Evolutionary conservation across 1,284 basidiomycete species (phyloP), one percentile per base, ranked within the genome.

Genomic region (Cystobasidiaceae sp.): DNA sequence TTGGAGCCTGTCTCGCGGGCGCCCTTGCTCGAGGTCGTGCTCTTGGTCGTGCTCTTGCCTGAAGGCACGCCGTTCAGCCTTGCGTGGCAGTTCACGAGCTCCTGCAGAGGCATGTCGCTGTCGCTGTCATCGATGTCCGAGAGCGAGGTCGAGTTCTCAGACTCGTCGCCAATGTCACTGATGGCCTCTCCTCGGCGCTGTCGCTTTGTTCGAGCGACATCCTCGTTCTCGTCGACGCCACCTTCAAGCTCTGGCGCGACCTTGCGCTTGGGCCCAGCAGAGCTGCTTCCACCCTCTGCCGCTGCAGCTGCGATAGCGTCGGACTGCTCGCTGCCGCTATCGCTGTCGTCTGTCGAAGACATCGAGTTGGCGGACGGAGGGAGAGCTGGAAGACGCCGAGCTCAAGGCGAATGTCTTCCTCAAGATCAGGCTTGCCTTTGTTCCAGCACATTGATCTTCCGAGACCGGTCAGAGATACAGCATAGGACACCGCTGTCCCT

Each of bases 241-340:
- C 15, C 41, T n/a, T 30, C 39, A 2, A 39, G 21, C 34, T 32
- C 33, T 34, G 54, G 39, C 6, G 54, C 54, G 21, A 34, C 39
- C 23, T 56, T 56, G 21, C 54, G 54, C 27, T 56, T 56, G 23
- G 41, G 41, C 23, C 41, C 39, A 9, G 28, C 54, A 15, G 28
- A 17, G 19, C 41, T 56, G 41, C 54, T 56, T 19, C 19, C 51
- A 23, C 21, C 43, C 15, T 55, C 54, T 44, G 27, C 54, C 13
- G 44, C 19, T 5, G 54, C 54, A 25, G 39, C 32, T 15, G n/a
- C 32, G 39, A 37, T 41, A 56, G 41, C 54, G 25, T 56, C 54
- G 27, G 54, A 56, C 54, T 56, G 54, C 54, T 56, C 54, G 27
- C 54, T 56, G 54, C 54, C 54, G 41, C 54, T 56, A n/a, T n/a